phyloP scores from a whole-genome alignment of 2,329 filamentous ascomycete genomes.

The Sphaerulina musiva region DNA sequence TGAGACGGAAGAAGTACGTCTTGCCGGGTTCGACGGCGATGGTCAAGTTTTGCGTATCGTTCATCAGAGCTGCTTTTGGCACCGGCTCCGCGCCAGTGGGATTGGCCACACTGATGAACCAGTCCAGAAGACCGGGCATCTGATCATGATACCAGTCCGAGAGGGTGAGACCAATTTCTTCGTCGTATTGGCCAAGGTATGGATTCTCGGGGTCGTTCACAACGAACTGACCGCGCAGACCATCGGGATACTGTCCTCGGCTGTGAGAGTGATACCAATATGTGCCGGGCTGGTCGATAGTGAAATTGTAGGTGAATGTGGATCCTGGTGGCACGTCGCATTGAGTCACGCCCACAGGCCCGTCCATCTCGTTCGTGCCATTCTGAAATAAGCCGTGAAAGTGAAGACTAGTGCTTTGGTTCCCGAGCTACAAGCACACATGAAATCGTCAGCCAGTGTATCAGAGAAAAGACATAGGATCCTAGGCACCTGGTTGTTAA shows the following conservation, averaged over 20 bases:
- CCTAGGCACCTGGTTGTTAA: conserved; percentile 51
- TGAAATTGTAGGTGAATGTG: conserved; percentile 62
- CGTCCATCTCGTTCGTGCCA: conserved; percentile 69
- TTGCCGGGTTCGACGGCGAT: conserved; percentile 46
- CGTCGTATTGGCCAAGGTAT: conserved; percentile 49
- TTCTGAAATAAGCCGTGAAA: conserved; percentile 76
- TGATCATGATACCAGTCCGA: conserved; percentile 66
- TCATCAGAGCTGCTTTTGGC: conserved; percentile 59
- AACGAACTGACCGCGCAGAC: conserved; percentile 60
- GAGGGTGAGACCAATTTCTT: conserved; percentile 60
- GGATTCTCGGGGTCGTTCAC: conserved; percentile 55
- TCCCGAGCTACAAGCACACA: conserved; percentile 42
- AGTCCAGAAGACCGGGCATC: conserved; percentile 45
- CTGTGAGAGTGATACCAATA: conserved; percentile 64
- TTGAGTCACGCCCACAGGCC: conserved; percentile 60
- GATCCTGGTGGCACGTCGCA: conserved; percentile 59
- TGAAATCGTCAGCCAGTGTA: background rate
- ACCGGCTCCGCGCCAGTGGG: conserved; percentile 59
- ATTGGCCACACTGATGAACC: conserved; percentile 51
- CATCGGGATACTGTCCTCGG: conserved; percentile 60
- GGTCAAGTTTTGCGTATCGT: conserved; percentile 49
- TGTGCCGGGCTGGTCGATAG: conserved; percentile 46
- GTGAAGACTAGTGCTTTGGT: conserved; percentile 61
- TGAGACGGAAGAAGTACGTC: conserved; percentile 59
- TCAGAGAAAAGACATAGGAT: background rate